Evolutionary conservation across 805 yeast species (phyloP).

Genomic region (Spathaspora hagerdaliae): DNA sequence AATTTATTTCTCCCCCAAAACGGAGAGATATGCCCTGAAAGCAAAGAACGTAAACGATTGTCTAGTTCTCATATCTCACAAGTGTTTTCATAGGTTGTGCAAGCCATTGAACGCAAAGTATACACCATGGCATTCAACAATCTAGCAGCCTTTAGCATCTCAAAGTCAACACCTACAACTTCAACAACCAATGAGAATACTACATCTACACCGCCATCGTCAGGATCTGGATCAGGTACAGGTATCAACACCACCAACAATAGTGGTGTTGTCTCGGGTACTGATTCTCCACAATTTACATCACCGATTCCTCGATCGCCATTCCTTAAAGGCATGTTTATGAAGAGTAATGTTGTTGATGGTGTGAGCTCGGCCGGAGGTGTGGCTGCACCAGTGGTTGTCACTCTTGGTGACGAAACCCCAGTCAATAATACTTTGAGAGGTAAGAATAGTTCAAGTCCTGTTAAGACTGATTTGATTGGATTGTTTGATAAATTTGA

Average conservation of each 20-base stretch:
- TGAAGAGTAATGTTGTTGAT: neutral
- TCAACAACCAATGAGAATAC: constrained; percentile 36
- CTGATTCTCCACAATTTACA: neutral
- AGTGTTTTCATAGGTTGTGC: too few species aligned
- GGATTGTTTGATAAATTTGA: constrained; percentile 35
- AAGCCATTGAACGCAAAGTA: neutral
- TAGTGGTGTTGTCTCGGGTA: neutral
- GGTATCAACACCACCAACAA: neutral
- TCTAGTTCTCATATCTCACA: too few species aligned
- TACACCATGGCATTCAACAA: constrained; percentile 24
- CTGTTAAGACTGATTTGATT: constrained; percentile 19
- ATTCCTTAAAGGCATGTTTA: neutral
- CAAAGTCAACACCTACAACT: constrained; percentile 39
- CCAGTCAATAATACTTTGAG: neutral
- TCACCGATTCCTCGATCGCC: neutral
- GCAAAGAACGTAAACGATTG: too few species aligned
- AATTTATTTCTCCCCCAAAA: too few species aligned
- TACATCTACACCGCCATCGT: constrained; percentile 13
- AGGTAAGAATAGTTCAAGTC: neutral
- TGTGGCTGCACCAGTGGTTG: constrained; percentile 18
- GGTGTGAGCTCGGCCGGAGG: constrained; percentile 9
- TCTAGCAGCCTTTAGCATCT: constrained; percentile 28
- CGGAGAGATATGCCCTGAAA: too few species aligned
- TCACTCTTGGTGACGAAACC: constrained; percentile 13
- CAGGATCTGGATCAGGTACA: neutral